Percentiles rank a stretch among this genome's conserved stretches.
Conservation (phyloP, 2,329 filamentous ascomycete genomes). For the Pseudogymnoascus sp. region DNA sequence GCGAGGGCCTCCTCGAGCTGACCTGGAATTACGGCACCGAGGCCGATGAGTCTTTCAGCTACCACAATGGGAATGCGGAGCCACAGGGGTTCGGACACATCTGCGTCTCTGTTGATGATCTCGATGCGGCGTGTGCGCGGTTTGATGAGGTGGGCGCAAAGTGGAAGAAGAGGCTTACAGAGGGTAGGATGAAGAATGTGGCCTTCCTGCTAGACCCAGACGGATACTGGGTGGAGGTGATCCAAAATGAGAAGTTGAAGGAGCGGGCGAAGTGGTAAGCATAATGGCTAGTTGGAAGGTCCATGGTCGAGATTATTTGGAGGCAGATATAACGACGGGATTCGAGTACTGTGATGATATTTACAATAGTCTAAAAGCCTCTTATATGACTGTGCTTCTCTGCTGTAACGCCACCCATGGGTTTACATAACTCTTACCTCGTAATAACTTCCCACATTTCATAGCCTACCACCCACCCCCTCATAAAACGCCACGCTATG, state of each 20-base stretch:
- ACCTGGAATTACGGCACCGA: conserved; percentile 79
- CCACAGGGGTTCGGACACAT: conserved; percentile 92
- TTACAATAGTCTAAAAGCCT: conserved; percentile 3
- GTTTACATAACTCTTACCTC: not conserved
- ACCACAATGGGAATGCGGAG: conserved; percentile 82
- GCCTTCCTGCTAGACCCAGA: conserved; percentile 85
- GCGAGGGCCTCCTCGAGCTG: conserved; percentile 78
- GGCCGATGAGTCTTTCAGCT: conserved; percentile 71
- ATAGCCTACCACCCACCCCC: not conserved
- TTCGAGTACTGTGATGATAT: not conserved
- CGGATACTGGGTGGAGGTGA: conserved; percentile 68
- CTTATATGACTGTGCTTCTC: not conserved
- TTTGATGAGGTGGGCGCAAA: conserved; percentile 72
- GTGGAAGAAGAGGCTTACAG: conserved; percentile 90
- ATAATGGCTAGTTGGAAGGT: not conserved
- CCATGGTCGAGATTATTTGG: not conserved
- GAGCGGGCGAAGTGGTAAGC: conserved; percentile 15
- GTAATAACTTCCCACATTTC: not conserved
- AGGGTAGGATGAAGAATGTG: conserved; percentile 84
- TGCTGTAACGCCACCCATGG: not conserved
- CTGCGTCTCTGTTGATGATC: conserved; percentile 68
- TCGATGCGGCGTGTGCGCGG: conserved; percentile 73
- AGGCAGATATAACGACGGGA: not conserved
- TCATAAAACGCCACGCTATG: conserved; percentile 6
- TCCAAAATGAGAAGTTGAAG: conserved; percentile 67